Evolutionary conservation across 208 protist species (phyloP), one percentile per base, ranked within the genome.

Genomic region (Herpetomonas samuelpessoai): DNA sequence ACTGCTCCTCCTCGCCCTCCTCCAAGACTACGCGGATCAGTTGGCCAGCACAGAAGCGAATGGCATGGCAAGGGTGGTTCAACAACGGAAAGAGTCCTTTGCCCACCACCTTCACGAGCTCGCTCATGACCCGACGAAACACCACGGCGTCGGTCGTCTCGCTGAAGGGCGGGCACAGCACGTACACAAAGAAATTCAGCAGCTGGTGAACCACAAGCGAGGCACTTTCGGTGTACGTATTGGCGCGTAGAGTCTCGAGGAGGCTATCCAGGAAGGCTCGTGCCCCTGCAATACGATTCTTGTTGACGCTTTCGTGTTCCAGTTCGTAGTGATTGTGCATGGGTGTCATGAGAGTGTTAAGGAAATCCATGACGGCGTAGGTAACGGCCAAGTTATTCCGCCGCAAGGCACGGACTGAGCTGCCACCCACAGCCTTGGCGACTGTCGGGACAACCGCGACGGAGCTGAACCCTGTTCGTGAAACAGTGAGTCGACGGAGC

Each of bases 271-370:
- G 27, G 39, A 98, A 95, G 25, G 66, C 48, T 18, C 81, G 65
- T 24, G 86, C 72, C 18, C 67, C 58, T n/a, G 96, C 65, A n/a
- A 98, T 79, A 6, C 83, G 62, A 59, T 82, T 87, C 65, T 97
- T 96, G 73, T 97, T 97, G 39, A 78, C 73, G 2, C 84, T 74
- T 67, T 97, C 93, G 61, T 95, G 84, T 45, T 71, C 68, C 0
- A 86, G 44, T 45, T 97, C 92, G 60, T 97, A 98, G 65, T 96
- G 75, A 57, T 98, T 78, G 76, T 98, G 95, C 54, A 93, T 91
- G 18, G 95, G 91, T 25, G 88, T 89, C 91, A 98, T 96, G 46
- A 98, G 76, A 7, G 90, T 81, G 68, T 78, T 76, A 18, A 98
- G 57, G 49, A 93, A 92, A 61, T 97, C 88, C 19, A 97, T 74